Conservation (phyloP, 1,139 yeast species). For the Zhuliangozyma parablackwelliae region DNA sequence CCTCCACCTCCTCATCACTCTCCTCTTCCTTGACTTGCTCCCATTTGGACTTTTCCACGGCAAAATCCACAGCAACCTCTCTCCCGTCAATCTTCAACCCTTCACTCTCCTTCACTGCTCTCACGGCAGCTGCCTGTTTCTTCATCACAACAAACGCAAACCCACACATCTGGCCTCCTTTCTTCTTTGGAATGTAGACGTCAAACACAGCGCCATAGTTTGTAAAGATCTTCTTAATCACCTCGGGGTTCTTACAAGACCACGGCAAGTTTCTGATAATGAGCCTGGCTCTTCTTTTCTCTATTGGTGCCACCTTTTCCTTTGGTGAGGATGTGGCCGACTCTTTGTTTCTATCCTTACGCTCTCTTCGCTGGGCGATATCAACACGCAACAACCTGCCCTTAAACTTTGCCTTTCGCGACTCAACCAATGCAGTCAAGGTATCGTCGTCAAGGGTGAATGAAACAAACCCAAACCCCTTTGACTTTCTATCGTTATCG, state of each 20-base stretch:
- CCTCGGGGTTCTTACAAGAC: slow-evolving; percentile 80
- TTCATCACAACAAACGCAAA: slow-evolving; percentile 94
- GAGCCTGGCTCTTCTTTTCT: slow-evolving; percentile 75
- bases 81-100: slow-evolving; percentile 86
- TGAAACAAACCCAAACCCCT: slow-evolving; percentile 96
- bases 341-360: slow-evolving; percentile 43
- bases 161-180: slow-evolving; percentile 88
- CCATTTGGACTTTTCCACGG: slow-evolving; percentile 87
- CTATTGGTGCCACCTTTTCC: slow-evolving; percentile 26
- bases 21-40: slow-evolving; percentile 38
- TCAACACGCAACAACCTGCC: slow-evolving; percentile 72
- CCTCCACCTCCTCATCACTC: slow-evolving; percentile 34
- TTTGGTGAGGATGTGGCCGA: background rate
- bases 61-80: slow-evolving; percentile 91
- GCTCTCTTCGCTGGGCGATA: slow-evolving; percentile 86
- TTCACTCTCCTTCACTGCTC: slow-evolving; percentile 68
- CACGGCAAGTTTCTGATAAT: slow-evolving; percentile 93
- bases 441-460: slow-evolving; percentile 87
- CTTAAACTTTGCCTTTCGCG: slow-evolving; percentile 64
- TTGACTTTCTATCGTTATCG: slow-evolving; percentile 67
- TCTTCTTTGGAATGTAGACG: slow-evolving; percentile 83
- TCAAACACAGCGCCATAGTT: slow-evolving; percentile 86
- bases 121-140: slow-evolving; percentile 70
- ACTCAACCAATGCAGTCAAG: slow-evolving; percentile 61
- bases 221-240: slow-evolving; percentile 63